Conservation (phyloP, 352 stramenopile genomes). For the Phytopythium litorale region DNA sequence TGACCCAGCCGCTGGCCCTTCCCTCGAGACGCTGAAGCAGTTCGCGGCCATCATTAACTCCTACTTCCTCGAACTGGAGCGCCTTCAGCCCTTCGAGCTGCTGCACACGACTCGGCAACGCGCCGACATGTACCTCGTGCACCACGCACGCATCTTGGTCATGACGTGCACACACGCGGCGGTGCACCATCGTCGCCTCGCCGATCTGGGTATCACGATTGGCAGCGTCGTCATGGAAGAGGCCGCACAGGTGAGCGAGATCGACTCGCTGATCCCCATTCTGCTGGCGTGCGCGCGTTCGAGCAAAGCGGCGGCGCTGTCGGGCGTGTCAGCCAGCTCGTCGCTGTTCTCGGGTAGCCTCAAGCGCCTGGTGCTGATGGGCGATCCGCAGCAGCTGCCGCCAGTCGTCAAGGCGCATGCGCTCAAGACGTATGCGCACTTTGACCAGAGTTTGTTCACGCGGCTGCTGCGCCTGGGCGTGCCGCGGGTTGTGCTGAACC, state of each 20-base stretch:
- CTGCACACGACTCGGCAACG: conserved; percentile 90
- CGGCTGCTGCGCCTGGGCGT: conserved; percentile 93
- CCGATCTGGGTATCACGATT: conserved; percentile 78
- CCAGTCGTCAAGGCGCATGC: conserved; percentile 88
- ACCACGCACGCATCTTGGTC: conserved; percentile 92
- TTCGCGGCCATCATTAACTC: conserved; percentile 72
- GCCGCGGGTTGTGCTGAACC: conserved; percentile 88
- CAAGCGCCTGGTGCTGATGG: conserved; percentile 95
- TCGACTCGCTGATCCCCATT: conserved; percentile 92
- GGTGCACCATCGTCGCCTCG: conserved; percentile 80
- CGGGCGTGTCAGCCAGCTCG: conserved; percentile 4
- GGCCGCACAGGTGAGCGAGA: conserved; percentile 92
- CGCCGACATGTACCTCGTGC: conserved; percentile 93
- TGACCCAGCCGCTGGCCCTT: conserved; percentile 5
- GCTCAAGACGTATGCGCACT: conserved; percentile 86
- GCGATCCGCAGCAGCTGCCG: conserved; percentile 91
- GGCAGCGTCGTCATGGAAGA: conserved; percentile 95
- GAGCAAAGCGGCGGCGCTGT: neutral
- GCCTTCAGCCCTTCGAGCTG: conserved; percentile 94
- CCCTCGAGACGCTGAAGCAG: conserved; percentile 17
- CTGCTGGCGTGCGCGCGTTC: conserved; percentile 69
- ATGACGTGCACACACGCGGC: conserved; percentile 97
- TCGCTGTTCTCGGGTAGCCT: conserved; percentile 29
- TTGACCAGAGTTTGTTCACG: conserved; percentile 96
- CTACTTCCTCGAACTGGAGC: conserved; percentile 92